phyloP scores from a whole-genome alignment of 495 filamentous ascomycete species.

The Lindgomyces ingoldianus region DNA sequence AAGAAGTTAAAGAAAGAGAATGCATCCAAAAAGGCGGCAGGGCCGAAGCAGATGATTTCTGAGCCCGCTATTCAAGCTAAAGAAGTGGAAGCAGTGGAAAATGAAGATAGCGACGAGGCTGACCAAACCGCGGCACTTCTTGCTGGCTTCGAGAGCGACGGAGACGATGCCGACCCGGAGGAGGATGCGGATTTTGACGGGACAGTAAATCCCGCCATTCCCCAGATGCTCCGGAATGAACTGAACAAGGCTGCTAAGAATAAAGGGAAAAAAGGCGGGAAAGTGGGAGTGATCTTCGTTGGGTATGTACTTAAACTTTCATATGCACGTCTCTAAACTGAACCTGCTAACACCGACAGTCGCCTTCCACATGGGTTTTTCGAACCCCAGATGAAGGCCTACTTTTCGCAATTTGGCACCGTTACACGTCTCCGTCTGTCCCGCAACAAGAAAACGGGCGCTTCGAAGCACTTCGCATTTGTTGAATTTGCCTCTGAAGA shows the following conservation, averaged over 20 bases:
- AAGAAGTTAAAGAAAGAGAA: conserved; percentile 27
- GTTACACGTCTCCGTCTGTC: conserved; percentile 82
- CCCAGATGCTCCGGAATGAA: conserved; percentile 60
- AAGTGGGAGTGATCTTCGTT: conserved; percentile 82
- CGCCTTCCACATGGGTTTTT: conserved; percentile 94
- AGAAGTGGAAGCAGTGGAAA: conserved; percentile 8
- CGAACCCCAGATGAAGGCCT: conserved; percentile 89
- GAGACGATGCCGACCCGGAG: conserved; percentile 55
- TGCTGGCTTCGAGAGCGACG: conserved; percentile 79
- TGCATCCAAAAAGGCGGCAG: conserved; percentile 19
- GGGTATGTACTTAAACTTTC: conserved; percentile 50
- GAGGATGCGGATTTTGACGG: conserved; percentile 59
- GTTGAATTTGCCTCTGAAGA: conserved; percentile 78
- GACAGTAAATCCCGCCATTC: conserved; percentile 52
- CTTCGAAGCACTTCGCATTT: conserved; percentile 89
- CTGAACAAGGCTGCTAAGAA: conserved; percentile 52
- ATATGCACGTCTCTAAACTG: conserved; percentile 1
- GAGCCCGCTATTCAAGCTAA: conserved; percentile 22
- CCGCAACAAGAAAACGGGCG: conserved; percentile 84
- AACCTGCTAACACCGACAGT: conserved; percentile 44
- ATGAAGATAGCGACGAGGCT: conserved; percentile 19
- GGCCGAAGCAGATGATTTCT: conserved; percentile 5
- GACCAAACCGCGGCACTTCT: conserved; percentile 71
- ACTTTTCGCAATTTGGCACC: conserved; percentile 93
- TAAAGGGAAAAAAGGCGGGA: conserved; percentile 48